Percentiles rank a stretch among this genome's conserved stretches.
These are phyloP conservation scores for Dothistroma pini DNA, from an alignment of 2,329 filamentous ascomycete genomes.

Conservation along the genomic window DNA sequence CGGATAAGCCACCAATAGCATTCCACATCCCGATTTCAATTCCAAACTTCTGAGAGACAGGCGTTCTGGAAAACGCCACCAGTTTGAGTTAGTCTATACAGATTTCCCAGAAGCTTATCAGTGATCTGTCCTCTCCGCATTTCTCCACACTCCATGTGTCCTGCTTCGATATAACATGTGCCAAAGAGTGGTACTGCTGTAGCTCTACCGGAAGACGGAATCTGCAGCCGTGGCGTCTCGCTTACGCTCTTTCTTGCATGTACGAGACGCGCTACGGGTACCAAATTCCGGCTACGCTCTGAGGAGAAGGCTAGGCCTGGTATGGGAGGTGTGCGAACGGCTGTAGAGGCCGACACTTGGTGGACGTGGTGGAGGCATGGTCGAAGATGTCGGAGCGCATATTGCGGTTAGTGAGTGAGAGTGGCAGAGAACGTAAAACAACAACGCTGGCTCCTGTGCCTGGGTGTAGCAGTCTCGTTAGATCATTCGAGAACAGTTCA, in stretches of 20 bases:
- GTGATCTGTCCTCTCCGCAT: background rate
- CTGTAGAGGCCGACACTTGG: background rate
- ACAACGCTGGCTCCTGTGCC: background rate
- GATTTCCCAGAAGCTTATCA: background rate
- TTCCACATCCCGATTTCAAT: background rate
- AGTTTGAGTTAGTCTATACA: background rate
- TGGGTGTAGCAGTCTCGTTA: background rate
- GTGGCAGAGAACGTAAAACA: background rate
- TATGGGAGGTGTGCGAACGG: background rate
- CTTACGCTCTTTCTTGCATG: background rate
- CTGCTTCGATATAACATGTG: background rate
- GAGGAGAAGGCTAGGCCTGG: background rate
- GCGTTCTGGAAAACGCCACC: slow-evolving; percentile 3
- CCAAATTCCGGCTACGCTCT: background rate
- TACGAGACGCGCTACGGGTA: background rate
- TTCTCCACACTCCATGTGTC: background rate
- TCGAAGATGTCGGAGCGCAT: background rate
- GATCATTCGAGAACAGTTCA: background rate
- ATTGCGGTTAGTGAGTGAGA: background rate
- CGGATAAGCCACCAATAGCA: background rate
- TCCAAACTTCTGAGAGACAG: background rate
- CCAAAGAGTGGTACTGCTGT: background rate
- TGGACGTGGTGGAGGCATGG: background rate
- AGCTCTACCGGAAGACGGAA: background rate
- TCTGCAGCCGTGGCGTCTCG: background rate